A percentile compares a stretch with the other conserved stretches of the same genome.
phyloP scores from a whole-genome alignment of 2,329 filamentous ascomycete species.

The Neocatenulostroma microsporum region DNA sequence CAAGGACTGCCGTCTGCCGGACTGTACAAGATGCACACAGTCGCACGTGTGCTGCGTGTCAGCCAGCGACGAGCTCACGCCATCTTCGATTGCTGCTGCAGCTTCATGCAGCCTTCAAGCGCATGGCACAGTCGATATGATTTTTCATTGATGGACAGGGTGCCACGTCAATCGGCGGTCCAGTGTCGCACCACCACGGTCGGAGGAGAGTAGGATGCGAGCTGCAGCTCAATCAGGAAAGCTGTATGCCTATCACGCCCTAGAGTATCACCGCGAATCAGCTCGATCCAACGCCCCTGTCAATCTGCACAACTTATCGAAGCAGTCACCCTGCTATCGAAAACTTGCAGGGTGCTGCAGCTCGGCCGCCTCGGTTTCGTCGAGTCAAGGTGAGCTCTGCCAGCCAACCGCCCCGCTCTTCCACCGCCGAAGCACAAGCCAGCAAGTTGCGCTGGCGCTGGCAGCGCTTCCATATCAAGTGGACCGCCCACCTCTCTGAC shows the following conservation, averaged over 20 bases:
- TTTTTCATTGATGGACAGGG: too few species aligned
- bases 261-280: slow-evolving; percentile 2
- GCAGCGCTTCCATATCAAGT: slow-evolving; percentile 18
- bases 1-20: too few species aligned
- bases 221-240: slow-evolving; percentile 1
- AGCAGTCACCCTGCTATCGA: slow-evolving; percentile 4
- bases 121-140: too few species aligned
- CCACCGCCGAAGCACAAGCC: not conserved
- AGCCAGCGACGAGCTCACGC: not conserved
- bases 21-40: too few species aligned
- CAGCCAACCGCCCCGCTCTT: slow-evolving; percentile 1
- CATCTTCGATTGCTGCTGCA: too few species aligned
- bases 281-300: not conserved
- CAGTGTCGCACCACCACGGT: too few species aligned
- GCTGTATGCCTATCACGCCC: slow-evolving; percentile 6
- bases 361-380: too few species aligned
- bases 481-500: slow-evolving; percentile 12
- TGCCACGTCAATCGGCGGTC: not conserved
- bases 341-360: too few species aligned
- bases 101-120: too few species aligned
- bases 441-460: slow-evolving; percentile 3
- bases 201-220: not conserved
- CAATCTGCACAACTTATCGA: slow-evolving; percentile 2
- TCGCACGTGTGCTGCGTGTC: not conserved
- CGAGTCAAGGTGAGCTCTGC: slow-evolving; percentile 3